phyloP scores from a whole-genome alignment of 1,284 basidiomycete genomes.

The Peniophora sp. region DNA sequence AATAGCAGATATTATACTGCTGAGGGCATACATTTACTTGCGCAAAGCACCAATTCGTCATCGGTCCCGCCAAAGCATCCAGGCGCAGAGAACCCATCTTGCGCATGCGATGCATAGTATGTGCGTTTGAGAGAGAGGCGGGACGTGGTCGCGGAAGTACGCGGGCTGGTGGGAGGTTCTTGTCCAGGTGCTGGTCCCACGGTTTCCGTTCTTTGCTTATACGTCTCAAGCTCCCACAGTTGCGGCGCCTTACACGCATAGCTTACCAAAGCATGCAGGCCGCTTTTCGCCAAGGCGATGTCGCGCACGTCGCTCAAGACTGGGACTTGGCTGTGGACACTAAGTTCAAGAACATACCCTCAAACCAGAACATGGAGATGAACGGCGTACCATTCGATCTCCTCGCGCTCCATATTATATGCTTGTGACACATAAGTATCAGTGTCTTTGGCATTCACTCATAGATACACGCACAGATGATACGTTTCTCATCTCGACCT shows the following conservation, averaged over 20 bases:
- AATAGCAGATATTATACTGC: not conserved
- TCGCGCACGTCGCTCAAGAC: constrained; percentile 74
- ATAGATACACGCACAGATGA: constrained; percentile 65
- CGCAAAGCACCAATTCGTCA: constrained; percentile 69
- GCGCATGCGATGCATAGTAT: constrained; percentile 58
- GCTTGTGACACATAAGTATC: constrained; percentile 30
- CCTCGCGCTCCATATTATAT: constrained; percentile 58
- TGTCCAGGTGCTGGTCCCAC: not conserved
- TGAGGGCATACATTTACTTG: constrained; percentile 50
- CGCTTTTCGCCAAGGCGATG: constrained; percentile 55
- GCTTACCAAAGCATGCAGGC: constrained; percentile 59
- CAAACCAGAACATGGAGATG: constrained; percentile 12
- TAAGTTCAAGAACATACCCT: constrained; percentile 2
- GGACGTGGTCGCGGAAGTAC: constrained; percentile 9
- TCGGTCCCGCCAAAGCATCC: constrained; percentile 75
- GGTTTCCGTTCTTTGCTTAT: constrained; percentile 38
- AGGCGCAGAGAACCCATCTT: constrained; percentile 66
- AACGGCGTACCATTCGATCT: constrained; percentile 62
- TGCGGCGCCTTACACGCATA: constrained; percentile 74
- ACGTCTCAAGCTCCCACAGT: constrained; percentile 65
- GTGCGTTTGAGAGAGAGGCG: constrained; percentile 51
- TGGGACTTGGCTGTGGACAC: constrained; percentile 53
- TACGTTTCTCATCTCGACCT: constrained; percentile 67
- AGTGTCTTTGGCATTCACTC: too few species aligned
- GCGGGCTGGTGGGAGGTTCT: not conserved